Evolutionary conservation across 768 basidiomycete species (phyloP), one percentile per base, ranked within the genome.

Genomic region (Phallus indusiatus): DNA sequence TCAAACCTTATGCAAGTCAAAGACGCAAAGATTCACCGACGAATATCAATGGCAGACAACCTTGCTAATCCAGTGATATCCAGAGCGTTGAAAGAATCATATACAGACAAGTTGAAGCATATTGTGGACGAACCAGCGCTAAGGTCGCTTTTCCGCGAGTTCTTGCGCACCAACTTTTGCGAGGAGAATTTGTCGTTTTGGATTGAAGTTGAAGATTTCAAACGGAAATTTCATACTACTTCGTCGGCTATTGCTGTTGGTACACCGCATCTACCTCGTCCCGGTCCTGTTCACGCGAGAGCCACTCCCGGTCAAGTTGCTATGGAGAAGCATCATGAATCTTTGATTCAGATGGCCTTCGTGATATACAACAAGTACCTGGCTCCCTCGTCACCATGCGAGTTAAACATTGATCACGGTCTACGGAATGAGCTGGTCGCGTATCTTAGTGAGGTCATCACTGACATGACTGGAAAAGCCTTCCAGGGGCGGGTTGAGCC

Each of bases 131-230:
- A 98, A 62, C 90, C 94, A 0, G 85, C 86, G 33, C 75, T 94
- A 37, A 84, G 96, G 14, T 81, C 83, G 2, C 75, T 97, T 53
- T 99, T 99, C 81, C 85, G 96, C 60, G 96, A 98, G 63, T 95
- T 94, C 76, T 73, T 99, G 56, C 82, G 91, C 34, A 79, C 83
- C 58, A 98, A 97, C 71, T 98, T 96, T 70, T 98, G 92, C 74
- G 96, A 99, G 69, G 96, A 99, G 77, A 99, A 99, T 70, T 74
- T 99, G 64, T 86, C 88, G 51, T 99, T 97, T 75, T 99, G 93
- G 90, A 71, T 98, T 58, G 96, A 99, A 67, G 94, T 97, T 2
- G 82, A 92, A 69, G 96, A 99, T 69, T 96, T 99, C 76, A 94
- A 93, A 74, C 83, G 87, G 67, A 88, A 94, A 69, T 99, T 99